Evolutionary conservation across 2,329 filamentous ascomycete species (phyloP), one percentile per base, ranked within the genome.

Genomic region (Intubia oerlemansii): DNA sequence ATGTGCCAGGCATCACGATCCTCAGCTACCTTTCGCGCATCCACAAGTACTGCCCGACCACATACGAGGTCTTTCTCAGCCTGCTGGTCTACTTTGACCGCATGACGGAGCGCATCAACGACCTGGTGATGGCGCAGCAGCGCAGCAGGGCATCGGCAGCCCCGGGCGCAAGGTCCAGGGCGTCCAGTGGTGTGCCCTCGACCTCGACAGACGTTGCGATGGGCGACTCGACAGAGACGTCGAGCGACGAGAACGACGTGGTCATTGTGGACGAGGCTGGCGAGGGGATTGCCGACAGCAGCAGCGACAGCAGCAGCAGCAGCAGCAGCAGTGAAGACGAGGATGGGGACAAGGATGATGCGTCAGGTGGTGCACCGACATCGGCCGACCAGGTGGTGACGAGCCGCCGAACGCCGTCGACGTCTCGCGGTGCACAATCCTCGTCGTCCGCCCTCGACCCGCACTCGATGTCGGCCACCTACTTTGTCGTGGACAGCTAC

Each of bases 41-140:
- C 46, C 85, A 98, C 54, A 93, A 93, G 54, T 98, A 98, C 53
- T 98, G 88, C 44, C 88, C 88, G 1, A 95, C 88, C 5, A 95
- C 88, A 1, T 98, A 92, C 47, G 88, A 98, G 51, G 88, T 98
- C 0, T 98, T 98, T 45, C 56, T 98, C 34, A 93, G 84, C 46
- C 53, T 98, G 42, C 55, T 98, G 31, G 84, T 98, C 18, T 98
- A 95, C 51, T 98, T 98, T 51, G 88, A 98, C 48, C 77, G 88
- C 36, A 98, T 98, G 88, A 93, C 85, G 24, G 88, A 95, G 48
- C 67, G 81, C 33, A 82, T 95, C 34, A 95, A 95, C 46, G 73
- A 76, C 25, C 62, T 74, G 33, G 75, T 81, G 6, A 62, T 76
- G 47, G 68, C 75, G 45, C 68, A 63, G 43, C 73, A 63, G 51